A percentile compares a stretch with the other conserved stretches of the same genome.
phyloP scores from a whole-genome alignment of 495 filamentous ascomycete genomes.

The Jackrogersella multiformis region DNA sequence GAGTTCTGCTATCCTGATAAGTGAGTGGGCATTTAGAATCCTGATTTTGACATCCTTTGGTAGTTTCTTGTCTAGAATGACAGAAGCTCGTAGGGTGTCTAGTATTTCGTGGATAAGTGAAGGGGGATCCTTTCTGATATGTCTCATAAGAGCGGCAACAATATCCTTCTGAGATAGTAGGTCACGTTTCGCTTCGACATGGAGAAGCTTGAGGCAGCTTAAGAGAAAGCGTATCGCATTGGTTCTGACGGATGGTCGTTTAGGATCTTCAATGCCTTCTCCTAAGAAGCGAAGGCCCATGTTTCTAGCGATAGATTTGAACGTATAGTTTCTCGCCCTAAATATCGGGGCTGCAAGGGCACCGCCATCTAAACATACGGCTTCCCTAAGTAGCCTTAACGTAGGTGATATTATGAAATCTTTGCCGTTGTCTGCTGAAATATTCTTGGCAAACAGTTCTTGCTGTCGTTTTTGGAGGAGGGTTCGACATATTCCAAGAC shows the following conservation, averaged over 20 bases:
- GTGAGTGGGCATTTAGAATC: constrained; percentile 73
- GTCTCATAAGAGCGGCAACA: constrained; percentile 71
- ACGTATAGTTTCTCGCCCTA: constrained; percentile 71
- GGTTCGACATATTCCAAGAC: constrained; percentile 74
- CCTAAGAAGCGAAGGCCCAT: constrained; percentile 63
- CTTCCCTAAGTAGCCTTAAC: constrained; percentile 80
- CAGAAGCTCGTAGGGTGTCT: constrained; percentile 66
- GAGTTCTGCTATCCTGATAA: constrained; percentile 75
- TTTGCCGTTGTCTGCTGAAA: constrained; percentile 77
- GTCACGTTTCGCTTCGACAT: constrained; percentile 74
- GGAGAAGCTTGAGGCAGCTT: constrained; percentile 74
- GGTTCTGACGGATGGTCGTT: constrained; percentile 75
- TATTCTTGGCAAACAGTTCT: constrained; percentile 73
- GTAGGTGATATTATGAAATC: constrained; percentile 86
- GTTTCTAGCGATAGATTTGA: constrained; percentile 74
- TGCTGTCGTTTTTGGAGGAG: constrained; percentile 77
- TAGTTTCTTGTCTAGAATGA: constrained; percentile 75
- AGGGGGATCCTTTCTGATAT: constrained; percentile 76
- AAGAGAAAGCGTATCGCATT: constrained; percentile 81
- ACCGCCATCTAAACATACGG: constrained; percentile 82
- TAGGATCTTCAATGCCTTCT: constrained; percentile 61
- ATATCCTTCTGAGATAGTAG: constrained; percentile 78
- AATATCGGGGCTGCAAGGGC: constrained; percentile 75
- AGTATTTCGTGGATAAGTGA: constrained; percentile 75
- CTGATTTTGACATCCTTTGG: constrained; percentile 73